Base-by-base conservation (phyloP, 306 rosid species). In the Castanea sativa region DNA sequence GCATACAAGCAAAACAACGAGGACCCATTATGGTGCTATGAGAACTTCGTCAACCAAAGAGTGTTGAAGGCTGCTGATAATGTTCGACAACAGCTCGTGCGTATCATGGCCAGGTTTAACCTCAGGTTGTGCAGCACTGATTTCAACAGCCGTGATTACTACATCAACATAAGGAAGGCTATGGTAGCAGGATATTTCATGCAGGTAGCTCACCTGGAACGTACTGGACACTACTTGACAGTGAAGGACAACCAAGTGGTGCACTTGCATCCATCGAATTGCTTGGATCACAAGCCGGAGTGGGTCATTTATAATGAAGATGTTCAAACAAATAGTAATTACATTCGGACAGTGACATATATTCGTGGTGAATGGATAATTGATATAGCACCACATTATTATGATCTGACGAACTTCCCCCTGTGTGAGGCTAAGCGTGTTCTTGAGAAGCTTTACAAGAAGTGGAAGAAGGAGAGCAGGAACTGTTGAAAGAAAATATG, bases 221-320 rank as follows among this genome's bases (percentile, higher is more conserved):
- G 91, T 71, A 89, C 98, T 12, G 98, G 97, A 20, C 41, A 5
- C 41, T 35, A 35, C 41, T 35, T 35, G 41, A 74, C 97, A 79
- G 98, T 92, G 73, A 94, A 94, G 80, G 98, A 92, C 86, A 94
- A 94, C 84, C 97, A 94, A 87, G 98, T 92, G 77, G 97, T 92
- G 73, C 97, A 94, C 83, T 85, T 94, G 85, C 98, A 92, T 91
- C 98, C 97, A 10, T 94, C 98, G 12, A 94, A 94, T 86, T 92
- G 97, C 82, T 85, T 91, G 85, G 98, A 94, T 78, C 98, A 94
- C 88, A 94, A 94, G 83, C 98, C 98, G 0, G 97, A 94, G 58
- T 94, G 98, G 98, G 95, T 94, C 29, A 94, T 94, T 59, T 92
- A 92, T 81, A 94, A 92, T 27, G 97, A 94, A 84, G 90, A 89